phyloP scores from a whole-genome alignment of 805 yeast genomes.

The Naumovozyma baii region DNA sequence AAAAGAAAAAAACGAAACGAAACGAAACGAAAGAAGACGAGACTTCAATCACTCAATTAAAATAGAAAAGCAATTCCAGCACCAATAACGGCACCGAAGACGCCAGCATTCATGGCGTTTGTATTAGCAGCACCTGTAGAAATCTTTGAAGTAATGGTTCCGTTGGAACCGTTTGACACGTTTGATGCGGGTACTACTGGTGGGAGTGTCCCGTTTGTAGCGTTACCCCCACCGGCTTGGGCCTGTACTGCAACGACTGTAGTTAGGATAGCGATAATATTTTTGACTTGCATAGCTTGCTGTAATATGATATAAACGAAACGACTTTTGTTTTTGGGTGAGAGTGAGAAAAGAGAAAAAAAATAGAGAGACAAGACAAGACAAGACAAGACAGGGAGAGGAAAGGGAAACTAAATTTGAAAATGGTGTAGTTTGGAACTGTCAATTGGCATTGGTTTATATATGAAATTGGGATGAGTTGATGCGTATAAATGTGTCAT shows the following conservation, averaged over 20 bases:
- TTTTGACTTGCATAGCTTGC: conserved; percentile 69
- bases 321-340: no score
- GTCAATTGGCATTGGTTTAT: no score
- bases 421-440: no score
- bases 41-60: no score
- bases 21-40: no score
- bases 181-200: conserved; percentile 36
- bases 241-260: conserved; percentile 54
- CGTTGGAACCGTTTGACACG: conserved; percentile 36
- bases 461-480: no score
- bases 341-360: neutral
- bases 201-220: conserved; percentile 54
- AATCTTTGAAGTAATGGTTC: conserved; percentile 31
- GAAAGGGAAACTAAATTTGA: no score
- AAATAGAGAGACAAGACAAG: neutral
- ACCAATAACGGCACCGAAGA: conserved; percentile 72
- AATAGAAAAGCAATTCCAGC: conserved; percentile 54
- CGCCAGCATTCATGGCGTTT: conserved; percentile 55
- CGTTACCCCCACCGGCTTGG: conserved; percentile 33
- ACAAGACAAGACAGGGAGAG: no score
- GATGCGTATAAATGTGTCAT: no score
- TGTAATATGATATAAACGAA: no score
- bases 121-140: conserved; percentile 41
- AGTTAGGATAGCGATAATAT: conserved; percentile 55
- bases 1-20: no score